Evolutionary conservation across 148 eudicot species (phyloP), one percentile per base, ranked within the genome.

Genomic region (Polygonum aviculare): DNA sequence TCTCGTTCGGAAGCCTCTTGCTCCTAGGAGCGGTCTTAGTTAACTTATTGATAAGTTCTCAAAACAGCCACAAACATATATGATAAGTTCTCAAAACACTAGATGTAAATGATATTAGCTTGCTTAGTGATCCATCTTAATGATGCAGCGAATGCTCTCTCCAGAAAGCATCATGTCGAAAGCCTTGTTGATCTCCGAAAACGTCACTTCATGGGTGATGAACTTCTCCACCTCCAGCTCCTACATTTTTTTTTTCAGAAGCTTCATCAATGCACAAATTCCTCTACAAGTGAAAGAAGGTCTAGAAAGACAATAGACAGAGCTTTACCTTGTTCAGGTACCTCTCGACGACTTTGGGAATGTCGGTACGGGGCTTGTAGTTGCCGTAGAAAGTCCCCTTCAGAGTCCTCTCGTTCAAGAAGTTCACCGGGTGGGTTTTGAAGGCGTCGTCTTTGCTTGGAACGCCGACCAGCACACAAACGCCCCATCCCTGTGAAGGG

Each of bases 1-100:
- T 88, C 35, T 88, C 96, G 1, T 74, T 94, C 26, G 98, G 98
- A n/a, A 89, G 98, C 7, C 35, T 94, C 12, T 88, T 94, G 87
- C 85, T 94, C 60, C 84, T 94, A 3, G 95, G 90, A 63, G 87
- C 88, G 77, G 83, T 87, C 33, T 72, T 87, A 7, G 86, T 87
- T 6, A 89, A 92, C 38, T 77, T 91, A 8, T 93, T 88, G 31
- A 91, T 88, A 76, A 91, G 87, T 7, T 19, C 33, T 57, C 31
- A 57, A 35, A 63, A 63, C 39, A 63, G 40, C 39, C 6, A 33
- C 7, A 35, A 63, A 33, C 9, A 11, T 60, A 57, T 0, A 21
- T 60, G 14, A 21, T 33, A 5, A 15, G 26, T 63, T 63, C 70
- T 31, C 70, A 63, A 12, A 51, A 19, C 12, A 33, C 35, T 59